A percentile compares a stretch with the other conserved stretches of the same genome.
These are phyloP conservation scores for Rhododendron mucronatum DNA, from an alignment of 148 eudicot genomes.

Conservation along the genomic window DNA sequence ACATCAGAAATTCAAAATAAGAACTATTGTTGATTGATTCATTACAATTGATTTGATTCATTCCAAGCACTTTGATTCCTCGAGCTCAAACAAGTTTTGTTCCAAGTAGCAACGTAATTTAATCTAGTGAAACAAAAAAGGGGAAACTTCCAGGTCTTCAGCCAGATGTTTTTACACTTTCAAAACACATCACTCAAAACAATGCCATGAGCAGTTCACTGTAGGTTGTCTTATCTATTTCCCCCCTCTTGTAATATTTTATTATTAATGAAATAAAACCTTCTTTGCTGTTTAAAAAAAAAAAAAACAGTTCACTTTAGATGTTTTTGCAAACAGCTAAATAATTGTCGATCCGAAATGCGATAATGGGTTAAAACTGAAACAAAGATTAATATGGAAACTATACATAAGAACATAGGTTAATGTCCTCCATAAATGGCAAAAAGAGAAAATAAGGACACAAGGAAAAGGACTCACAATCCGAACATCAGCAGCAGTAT, in stretches of 20 bases:
- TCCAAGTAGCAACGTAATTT: not conserved
- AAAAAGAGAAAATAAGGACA: not conserved
- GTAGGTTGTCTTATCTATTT: no score
- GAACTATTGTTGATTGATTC: not conserved
- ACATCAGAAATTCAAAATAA: slow-evolving; percentile 14
- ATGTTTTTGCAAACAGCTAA: not conserved
- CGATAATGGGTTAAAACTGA: not conserved
- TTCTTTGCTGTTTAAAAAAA: no score
- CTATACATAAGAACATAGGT: not conserved
- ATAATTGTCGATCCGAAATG: not conserved
- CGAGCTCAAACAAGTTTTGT: not conserved
- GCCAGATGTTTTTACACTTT: not conserved
- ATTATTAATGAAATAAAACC: no score
- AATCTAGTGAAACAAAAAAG: not conserved
- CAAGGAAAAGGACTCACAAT: slow-evolving; percentile 26
- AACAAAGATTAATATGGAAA: not conserved
- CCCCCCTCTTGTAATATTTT: no score
- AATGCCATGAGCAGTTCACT: not conserved
- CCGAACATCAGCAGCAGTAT: slow-evolving; percentile 73
- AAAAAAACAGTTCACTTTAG: no score
- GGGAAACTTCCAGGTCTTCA: not conserved
- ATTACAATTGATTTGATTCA: not conserved
- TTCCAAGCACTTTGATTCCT: not conserved
- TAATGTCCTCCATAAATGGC: not conserved
- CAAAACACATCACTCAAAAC: not conserved